phyloP scores from a whole-genome alignment of 192 early-diverging fungal genomes.

The Thoreauomyces humboldtii region DNA sequence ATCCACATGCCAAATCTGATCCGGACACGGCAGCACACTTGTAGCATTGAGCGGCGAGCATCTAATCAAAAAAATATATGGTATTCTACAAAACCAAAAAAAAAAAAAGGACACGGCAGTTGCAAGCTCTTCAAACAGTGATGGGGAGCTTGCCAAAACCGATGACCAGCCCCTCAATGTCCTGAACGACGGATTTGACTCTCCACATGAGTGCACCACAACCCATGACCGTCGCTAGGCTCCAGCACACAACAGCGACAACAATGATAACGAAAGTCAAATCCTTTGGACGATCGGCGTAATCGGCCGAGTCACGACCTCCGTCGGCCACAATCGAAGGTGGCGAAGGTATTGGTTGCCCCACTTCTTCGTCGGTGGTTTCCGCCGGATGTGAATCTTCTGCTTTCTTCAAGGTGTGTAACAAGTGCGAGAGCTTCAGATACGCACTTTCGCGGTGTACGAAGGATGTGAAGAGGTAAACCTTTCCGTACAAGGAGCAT shows the following conservation, averaged over 20 bases:
- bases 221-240: background rate
- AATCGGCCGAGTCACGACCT: background rate
- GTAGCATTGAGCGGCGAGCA: too few species aligned
- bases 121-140: too few species aligned
- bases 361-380: background rate
- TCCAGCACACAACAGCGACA: background rate
- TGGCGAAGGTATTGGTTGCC: background rate
- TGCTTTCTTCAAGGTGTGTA: background rate
- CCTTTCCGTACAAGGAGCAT: background rate
- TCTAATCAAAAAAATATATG: too few species aligned
- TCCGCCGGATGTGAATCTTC: background rate
- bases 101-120: too few species aligned
- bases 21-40: too few species aligned
- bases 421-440: constrained; percentile 3
- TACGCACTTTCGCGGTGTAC: constrained; percentile 19
- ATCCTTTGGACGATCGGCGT: background rate
- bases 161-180: background rate
- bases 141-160: too few species aligned
- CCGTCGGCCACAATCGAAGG: background rate
- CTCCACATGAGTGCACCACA: constrained; percentile 6
- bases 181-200: background rate
- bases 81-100: too few species aligned
- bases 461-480: constrained; percentile 24
- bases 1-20: too few species aligned
- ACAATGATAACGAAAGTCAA: background rate